Conservation (phyloP, 1,284 basidiomycete species). For the Moesziomyces globuligerus region DNA sequence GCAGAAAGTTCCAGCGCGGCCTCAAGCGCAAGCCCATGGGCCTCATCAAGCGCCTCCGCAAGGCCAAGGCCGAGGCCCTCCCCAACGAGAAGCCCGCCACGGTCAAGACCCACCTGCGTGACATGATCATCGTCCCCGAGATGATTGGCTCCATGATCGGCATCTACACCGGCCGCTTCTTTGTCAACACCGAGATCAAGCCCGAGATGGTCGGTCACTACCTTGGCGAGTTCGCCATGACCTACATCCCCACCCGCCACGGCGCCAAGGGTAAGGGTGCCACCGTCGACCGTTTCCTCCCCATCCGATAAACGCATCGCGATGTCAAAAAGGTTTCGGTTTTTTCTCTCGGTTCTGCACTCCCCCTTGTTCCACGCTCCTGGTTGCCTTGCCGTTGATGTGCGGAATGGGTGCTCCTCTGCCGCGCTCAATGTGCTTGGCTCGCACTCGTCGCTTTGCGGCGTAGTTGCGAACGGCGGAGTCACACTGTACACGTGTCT, state of each 20-base stretch:
- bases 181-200: conserved; percentile 77
- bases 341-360: neutral
- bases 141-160: conserved; percentile 77
- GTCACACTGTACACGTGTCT: no score
- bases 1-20: conserved; percentile 97
- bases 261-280: conserved; percentile 99
- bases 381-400: no score
- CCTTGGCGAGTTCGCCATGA: conserved; percentile 81
- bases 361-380: no score
- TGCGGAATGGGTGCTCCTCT: no score
- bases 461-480: no score
- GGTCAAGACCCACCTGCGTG: conserved; percentile 98
- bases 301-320: conserved; percentile 71
- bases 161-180: conserved; percentile 87
- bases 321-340: neutral
- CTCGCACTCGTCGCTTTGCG: no score
- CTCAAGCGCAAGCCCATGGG: conserved; percentile 98
- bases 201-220: conserved; percentile 99
- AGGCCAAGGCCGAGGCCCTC: conserved; percentile 97
- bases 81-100: conserved; percentile 98
- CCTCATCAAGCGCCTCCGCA: conserved; percentile 99
- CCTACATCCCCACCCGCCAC: conserved; percentile 99
- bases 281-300: conserved; percentile 75
- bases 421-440: no score
- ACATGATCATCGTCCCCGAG: conserved; percentile 99